These are phyloP conservation scores for Zygosaccharomyces sapae DNA, from an alignment of 1,139 yeast genomes.

Conservation along the genomic window DNA sequence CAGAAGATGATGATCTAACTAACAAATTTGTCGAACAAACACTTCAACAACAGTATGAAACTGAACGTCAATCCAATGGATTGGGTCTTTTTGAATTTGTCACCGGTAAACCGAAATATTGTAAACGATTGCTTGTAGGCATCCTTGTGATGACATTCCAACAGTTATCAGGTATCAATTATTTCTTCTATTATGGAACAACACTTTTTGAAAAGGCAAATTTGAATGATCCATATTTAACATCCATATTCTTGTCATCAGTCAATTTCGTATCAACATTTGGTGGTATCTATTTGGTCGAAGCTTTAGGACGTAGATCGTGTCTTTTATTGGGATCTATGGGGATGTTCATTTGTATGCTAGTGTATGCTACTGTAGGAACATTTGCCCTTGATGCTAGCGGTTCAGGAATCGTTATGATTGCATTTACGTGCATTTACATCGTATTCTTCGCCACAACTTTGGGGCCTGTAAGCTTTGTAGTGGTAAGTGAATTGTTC, in stretches of 20 bases:
- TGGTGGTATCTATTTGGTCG: slow-evolving; percentile 63
- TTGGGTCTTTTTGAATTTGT: slow-evolving; percentile 38
- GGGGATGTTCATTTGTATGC: slow-evolving; percentile 58
- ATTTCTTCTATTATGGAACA: slow-evolving; percentile 56
- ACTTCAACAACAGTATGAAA: slow-evolving; percentile 42
- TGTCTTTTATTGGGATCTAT: slow-evolving; percentile 59
- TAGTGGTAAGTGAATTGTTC: slow-evolving; percentile 69
- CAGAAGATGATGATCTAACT: slow-evolving; percentile 42
- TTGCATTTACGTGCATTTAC: slow-evolving; percentile 68
- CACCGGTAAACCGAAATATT: slow-evolving; percentile 46
- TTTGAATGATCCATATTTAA: slow-evolving; percentile 39
- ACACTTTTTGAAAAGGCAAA: slow-evolving; percentile 50
- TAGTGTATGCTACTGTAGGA: slow-evolving; percentile 64
- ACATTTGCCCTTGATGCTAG: slow-evolving; percentile 41
- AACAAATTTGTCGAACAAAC: slow-evolving; percentile 35
- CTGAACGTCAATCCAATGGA: slow-evolving; percentile 35
- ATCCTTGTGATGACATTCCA: slow-evolving; percentile 53
- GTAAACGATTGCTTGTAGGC: slow-evolving; percentile 49
- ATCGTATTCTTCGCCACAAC: slow-evolving; percentile 75
- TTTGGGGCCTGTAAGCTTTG: slow-evolving; percentile 82
- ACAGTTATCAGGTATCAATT: slow-evolving; percentile 56
- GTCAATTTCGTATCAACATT: slow-evolving; percentile 77
- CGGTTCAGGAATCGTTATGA: slow-evolving; percentile 64
- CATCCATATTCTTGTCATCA: slow-evolving; percentile 68
- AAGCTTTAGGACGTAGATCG: slow-evolving; percentile 61